Base-by-base conservation (phyloP, 1,284 basidiomycete species). In the Naganishia cerealis region DNA sequence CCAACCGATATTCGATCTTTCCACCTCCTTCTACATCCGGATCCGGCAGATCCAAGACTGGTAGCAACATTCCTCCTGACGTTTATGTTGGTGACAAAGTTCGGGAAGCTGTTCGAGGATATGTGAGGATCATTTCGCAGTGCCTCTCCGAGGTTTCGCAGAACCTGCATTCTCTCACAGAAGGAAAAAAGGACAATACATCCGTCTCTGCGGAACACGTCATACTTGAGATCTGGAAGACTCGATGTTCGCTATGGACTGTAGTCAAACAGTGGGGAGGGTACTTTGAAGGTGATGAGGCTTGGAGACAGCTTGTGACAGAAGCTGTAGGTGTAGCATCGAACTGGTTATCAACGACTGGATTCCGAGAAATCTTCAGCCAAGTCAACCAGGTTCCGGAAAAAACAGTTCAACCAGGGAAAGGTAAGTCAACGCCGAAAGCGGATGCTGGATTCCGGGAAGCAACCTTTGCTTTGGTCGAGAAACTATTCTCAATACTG, bases 251-350 rank as follows among this genome's bases (percentile, higher is more conserved):
- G 0, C 39, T 78, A 0, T 80, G 79, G 79, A 54, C 65, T 13
- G 69, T 67, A 0, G 57, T 80, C 3, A 62, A 71, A 18, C 42
- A 40, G 2, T 80, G 79, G 79, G 78, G 78, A 29, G 78, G 78
- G 26, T 80, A 79, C 61, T 72, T 79, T 57, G 79, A 79, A 69
- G 67, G 73, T 15, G 77, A 80, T 48, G 67, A 42, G 1, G 56
- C 48, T 0, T 78, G 77, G 67, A 67, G 68, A 6, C 50, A 61
- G 15, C 56, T 78, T 5, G 68, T 79, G 5, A 42, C 42, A 18
- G 40, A 62, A 15, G 67, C 69, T 9, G 55, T 66, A 3, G 26
- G 24, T 9, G 63, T 29, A 9, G 21, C 63, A 39, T 26, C 67
- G 16, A 13, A 21, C 3, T 55, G 48, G 54, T n/a, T 65, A 15